These are phyloP conservation scores for Aspergillus wentii DNA, from an alignment of 495 filamentous ascomycete species.

Conservation along the genomic window DNA sequence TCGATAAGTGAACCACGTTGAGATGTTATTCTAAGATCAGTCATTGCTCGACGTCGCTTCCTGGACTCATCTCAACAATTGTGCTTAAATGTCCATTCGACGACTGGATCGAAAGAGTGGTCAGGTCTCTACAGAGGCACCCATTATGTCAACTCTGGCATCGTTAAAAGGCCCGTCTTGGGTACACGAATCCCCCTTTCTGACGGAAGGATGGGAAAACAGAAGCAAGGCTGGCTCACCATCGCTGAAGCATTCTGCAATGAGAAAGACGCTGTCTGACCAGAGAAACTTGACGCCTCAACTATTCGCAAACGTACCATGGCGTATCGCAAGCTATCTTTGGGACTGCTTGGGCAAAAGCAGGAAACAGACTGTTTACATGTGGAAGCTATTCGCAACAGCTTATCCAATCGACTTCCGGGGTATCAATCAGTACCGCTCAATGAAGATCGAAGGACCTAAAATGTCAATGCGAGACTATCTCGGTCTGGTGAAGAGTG, in stretches of 20 bases:
- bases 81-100: slow-evolving; percentile 2
- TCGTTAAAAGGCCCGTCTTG: slow-evolving; percentile 22
- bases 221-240: slow-evolving; percentile 19
- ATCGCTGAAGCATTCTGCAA: slow-evolving; percentile 29
- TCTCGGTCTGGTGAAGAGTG: slow-evolving; percentile 25
- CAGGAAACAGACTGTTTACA: slow-evolving; percentile 30
- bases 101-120: slow-evolving; percentile 9
- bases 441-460: slow-evolving; percentile 17
- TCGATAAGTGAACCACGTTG: no score
- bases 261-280: slow-evolving; percentile 22
- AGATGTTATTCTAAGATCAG: no score
- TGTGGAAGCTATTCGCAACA: slow-evolving; percentile 39
- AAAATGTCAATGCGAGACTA: slow-evolving; percentile 25
- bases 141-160: background rate
- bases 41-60: no score
- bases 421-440: slow-evolving; percentile 14
- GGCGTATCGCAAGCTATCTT: slow-evolving; percentile 31
- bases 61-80: no score
- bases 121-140: slow-evolving; percentile 11
- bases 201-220: slow-evolving; percentile 20
- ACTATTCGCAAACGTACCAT: slow-evolving; percentile 29
- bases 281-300: slow-evolving; percentile 23
- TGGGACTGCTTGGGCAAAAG: slow-evolving; percentile 35
- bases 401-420: slow-evolving; percentile 30
- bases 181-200: slow-evolving; percentile 33